Evolutionary conservation across 2,329 filamentous ascomycete species (phyloP), one percentile per base, ranked within the genome.

Genomic region (Scedosporium boydii): DNA sequence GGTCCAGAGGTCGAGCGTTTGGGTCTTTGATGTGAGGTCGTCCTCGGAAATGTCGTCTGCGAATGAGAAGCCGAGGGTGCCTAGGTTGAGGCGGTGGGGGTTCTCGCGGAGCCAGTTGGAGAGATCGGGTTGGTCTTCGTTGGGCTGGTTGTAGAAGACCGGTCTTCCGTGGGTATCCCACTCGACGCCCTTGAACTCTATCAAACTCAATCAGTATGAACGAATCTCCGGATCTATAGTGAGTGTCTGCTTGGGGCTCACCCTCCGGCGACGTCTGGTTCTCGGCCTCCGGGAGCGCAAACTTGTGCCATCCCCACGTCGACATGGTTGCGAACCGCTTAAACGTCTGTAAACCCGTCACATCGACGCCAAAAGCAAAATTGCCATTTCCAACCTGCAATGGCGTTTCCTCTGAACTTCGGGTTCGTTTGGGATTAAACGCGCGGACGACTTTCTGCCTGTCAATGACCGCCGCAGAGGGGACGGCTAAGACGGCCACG

Each of bases 41-140:
- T 27, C 41, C 42, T 62, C 60, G 9, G 53, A 38, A 23, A 48
- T 41, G 18, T 46, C 21, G 0, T 67, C 69, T 18, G 70, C 69
- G 53, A 76, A 77, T 21, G 67, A 71, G 4, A 79, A 70, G 0
- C 77, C 76, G 16, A 79, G 74, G 1, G 75, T 72, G 1, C 75
- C 77, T 1, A 79, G 67, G 57, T 79, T 79, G 41, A 79, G 69
- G 2, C 77, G 72, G 26, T 79, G 77, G 0, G 76, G 77, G 55
- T 79, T 80, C n/a, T 75, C 73, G 34, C 81, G 81, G 21, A 84
- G 69, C 82, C 81, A 84, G 63, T 82, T 77, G 3, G 78, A 79
- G 12, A 74, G 67, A 12, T 69, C 67, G 3, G 73, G 74, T 4
- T 76, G 71, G 0, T 69, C 64, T 0, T 73, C 67, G 21, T 77